These are phyloP conservation scores for Annulohypoxylon stygium DNA, from an alignment of 495 filamentous ascomycete genomes.

Conservation along the genomic window DNA sequence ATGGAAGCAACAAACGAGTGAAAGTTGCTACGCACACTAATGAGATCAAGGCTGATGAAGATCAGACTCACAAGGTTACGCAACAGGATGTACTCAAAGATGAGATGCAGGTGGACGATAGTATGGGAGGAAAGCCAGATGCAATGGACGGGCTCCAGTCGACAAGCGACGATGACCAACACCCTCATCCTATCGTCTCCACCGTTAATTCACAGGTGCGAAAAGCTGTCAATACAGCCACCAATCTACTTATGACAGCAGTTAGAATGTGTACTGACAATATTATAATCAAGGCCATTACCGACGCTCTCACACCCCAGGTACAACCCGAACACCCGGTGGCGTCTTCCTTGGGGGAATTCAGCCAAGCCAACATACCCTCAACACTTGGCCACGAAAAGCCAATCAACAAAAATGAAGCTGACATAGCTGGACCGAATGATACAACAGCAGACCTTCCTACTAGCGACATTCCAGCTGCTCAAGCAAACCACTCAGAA, in stretches of 20 bases:
- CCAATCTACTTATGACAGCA: slow-evolving; percentile 36
- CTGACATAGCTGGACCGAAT: slow-evolving; percentile 1
- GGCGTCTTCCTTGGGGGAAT: not conserved
- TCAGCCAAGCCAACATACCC: not conserved
- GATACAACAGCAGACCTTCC: slow-evolving; percentile 15
- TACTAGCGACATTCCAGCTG: not conserved
- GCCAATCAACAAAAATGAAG: not conserved
- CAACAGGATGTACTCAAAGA: slow-evolving; percentile 24
- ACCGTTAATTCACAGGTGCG: slow-evolving; percentile 47
- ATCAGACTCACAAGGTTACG: slow-evolving; percentile 14
- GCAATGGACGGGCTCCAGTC: slow-evolving; percentile 11
- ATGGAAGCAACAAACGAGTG: slow-evolving; percentile 59
- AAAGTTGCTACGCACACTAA: slow-evolving; percentile 54
- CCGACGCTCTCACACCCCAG: slow-evolving; percentile 12
- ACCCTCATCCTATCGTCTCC: slow-evolving; percentile 30
- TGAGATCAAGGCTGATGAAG: slow-evolving; percentile 29
- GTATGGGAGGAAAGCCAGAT: slow-evolving; percentile 12
- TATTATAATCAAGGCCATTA: slow-evolving; percentile 29
- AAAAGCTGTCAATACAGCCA: slow-evolving; percentile 22
- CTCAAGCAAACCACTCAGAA: not conserved
- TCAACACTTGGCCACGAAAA: not conserved
- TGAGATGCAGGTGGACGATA: slow-evolving; percentile 31
- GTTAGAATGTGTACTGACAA: slow-evolving; percentile 39
- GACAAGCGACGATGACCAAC: slow-evolving; percentile 20
- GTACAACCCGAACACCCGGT: slow-evolving; percentile 8